phyloP scores from a whole-genome alignment of 1,139 yeast species.

The Kurtzmaniella quercitrusa region DNA sequence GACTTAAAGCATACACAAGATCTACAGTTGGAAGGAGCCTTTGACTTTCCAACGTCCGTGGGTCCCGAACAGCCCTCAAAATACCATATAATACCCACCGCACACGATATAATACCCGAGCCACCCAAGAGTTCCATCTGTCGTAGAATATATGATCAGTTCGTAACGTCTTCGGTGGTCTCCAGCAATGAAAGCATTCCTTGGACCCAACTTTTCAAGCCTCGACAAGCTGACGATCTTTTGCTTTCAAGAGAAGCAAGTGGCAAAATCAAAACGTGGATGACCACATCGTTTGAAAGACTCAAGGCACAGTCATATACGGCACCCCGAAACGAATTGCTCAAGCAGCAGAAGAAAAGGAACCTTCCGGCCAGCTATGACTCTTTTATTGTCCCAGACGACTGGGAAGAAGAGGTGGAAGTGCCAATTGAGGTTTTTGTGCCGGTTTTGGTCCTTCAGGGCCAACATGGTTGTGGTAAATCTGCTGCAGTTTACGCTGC shows the following conservation, averaged over 20 bases:
- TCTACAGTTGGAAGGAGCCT: background rate
- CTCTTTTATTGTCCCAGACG: slow-evolving; percentile 31
- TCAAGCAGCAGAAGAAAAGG: slow-evolving; percentile 20
- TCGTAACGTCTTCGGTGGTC: slow-evolving; percentile 9
- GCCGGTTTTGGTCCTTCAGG: slow-evolving; percentile 65
- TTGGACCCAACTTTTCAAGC: slow-evolving; percentile 47
- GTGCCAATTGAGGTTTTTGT: slow-evolving; percentile 35
- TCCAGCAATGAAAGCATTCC: slow-evolving; percentile 10
- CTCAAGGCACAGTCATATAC: slow-evolving; percentile 29
- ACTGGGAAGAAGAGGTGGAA: slow-evolving; percentile 9
- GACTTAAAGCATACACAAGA: too few relatives aligned
- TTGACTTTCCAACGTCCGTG: background rate
- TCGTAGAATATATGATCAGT: slow-evolving; percentile 17
- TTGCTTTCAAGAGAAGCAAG: slow-evolving; percentile 23
- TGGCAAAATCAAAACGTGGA: slow-evolving; percentile 39
- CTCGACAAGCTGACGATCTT: slow-evolving; percentile 31
- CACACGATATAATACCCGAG: slow-evolving; percentile 10
- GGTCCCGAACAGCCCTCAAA: background rate
- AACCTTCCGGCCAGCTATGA: slow-evolving; percentile 14
- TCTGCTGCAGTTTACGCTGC: slow-evolving; percentile 71
- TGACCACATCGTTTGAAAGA: slow-evolving; percentile 42
- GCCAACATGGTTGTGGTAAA: slow-evolving; percentile 76
- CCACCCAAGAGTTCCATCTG: slow-evolving; percentile 14
- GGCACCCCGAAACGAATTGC: slow-evolving; percentile 24
- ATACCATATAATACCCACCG: background rate